Conservation (phyloP, 1,284 basidiomycete species). For the Anthracocystis walkeri region DNA sequence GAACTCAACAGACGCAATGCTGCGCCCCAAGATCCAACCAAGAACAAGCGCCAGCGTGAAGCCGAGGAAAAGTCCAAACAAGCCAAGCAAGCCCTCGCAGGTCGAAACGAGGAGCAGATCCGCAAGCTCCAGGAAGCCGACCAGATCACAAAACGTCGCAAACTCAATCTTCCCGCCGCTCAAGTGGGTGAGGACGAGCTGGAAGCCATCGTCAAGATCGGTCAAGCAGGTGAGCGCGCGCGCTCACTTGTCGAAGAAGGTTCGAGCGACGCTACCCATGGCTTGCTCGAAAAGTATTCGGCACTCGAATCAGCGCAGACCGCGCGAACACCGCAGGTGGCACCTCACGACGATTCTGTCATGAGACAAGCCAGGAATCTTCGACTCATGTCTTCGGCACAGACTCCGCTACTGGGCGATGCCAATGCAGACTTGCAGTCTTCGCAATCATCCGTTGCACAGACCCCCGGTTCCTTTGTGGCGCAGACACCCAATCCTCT, state of each 20-base stretch:
- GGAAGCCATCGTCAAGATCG: constrained; percentile 99
- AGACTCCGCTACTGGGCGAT: constrained; percentile 95
- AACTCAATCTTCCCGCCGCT: constrained; percentile 85
- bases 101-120: constrained; percentile 87
- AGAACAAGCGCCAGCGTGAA: constrained; percentile 60
- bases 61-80: constrained; percentile 84
- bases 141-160: constrained; percentile 87
- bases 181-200: constrained; percentile 96
- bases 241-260: constrained; percentile 79
- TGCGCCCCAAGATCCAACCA: constrained; percentile 73
- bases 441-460: constrained; percentile 2
- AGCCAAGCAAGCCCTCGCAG: constrained; percentile 73
- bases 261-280: constrained; percentile 82
- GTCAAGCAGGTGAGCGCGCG: constrained; percentile 88
- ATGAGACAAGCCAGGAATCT: constrained; percentile 94
- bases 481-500: constrained; percentile 95
- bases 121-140: constrained; percentile 97
- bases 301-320: constrained; percentile 86
- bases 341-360: constrained; percentile 77
- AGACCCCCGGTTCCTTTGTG: constrained; percentile 62
- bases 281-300: constrained; percentile 90
- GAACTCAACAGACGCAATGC: constrained; percentile 78
- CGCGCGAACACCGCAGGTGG: constrained; percentile 91
- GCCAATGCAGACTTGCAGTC: constrained; percentile 79
- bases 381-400: constrained; percentile 87